Conservation (phyloP, 1,284 basidiomycete genomes). For the Ustilago curta region DNA sequence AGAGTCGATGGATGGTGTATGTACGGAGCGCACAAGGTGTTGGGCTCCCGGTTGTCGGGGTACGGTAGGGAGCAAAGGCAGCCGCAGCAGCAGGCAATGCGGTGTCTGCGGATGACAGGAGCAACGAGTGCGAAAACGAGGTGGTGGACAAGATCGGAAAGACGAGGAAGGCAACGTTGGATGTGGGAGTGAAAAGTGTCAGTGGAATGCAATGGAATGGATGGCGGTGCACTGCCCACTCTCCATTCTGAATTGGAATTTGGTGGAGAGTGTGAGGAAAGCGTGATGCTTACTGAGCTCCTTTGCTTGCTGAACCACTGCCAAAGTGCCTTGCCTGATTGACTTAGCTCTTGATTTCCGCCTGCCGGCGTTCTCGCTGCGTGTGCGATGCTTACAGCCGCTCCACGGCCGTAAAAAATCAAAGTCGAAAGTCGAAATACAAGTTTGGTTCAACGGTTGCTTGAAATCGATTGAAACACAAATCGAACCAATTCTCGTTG, state of each 20-base stretch:
- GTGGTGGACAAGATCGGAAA: not conserved
- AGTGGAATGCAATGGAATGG: not conserved
- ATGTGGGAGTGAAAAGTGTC: not conserved
- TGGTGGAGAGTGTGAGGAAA: slow-evolving; percentile 35
- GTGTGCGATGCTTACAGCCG: not conserved
- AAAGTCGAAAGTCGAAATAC: too few species aligned
- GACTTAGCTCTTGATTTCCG: not conserved
- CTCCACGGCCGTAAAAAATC: slow-evolving; percentile 9
- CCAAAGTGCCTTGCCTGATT: slow-evolving; percentile 4
- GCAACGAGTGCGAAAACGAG: not conserved
- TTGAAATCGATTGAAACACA: slow-evolving; percentile 2
- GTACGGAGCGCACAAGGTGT: slow-evolving; percentile 4
- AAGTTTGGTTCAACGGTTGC: slow-evolving; percentile 2
- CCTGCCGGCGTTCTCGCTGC: too few species aligned
- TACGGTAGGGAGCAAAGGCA: not conserved
- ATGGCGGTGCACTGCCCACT: slow-evolving; percentile 11
- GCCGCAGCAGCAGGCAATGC: slow-evolving; percentile 2
- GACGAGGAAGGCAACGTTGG: not conserved
- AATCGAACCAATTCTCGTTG: not conserved
- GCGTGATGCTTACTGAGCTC: slow-evolving; percentile 1
- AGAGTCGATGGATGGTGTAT: not conserved
- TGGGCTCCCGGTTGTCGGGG: not conserved
- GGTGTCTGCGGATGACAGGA: not conserved
- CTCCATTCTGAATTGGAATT: not conserved
- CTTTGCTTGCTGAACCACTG: too few species aligned